Percentiles rank a stretch among this genome's conserved stretches.
phyloP scores from a whole-genome alignment of 2,329 filamentous ascomycete species.

The Sclerotiophoma versabilis region DNA sequence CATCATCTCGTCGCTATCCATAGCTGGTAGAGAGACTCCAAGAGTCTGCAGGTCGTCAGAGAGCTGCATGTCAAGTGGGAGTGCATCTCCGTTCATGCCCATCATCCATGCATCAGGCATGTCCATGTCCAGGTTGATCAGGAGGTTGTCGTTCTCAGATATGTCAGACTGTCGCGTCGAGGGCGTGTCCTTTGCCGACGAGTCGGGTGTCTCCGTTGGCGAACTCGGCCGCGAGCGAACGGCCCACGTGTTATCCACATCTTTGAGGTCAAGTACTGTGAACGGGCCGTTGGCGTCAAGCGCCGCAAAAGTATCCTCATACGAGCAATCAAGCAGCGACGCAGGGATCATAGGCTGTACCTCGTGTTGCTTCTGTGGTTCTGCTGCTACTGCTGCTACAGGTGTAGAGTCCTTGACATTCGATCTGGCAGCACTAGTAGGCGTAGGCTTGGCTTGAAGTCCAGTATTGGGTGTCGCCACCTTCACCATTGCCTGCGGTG shows the following conservation, averaged over 20 bases:
- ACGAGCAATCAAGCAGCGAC: slow-evolving; percentile 42
- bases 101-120: slow-evolving; percentile 44
- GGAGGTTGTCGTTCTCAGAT: slow-evolving; percentile 51
- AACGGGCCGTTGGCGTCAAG: slow-evolving; percentile 43
- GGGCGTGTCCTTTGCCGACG: slow-evolving; percentile 47
- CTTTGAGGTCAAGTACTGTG: slow-evolving; percentile 44
- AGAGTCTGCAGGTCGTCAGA: slow-evolving; percentile 42
- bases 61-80: slow-evolving; percentile 42
- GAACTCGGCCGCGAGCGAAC: slow-evolving; percentile 43
- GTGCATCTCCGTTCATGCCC: slow-evolving; percentile 32
- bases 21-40: slow-evolving; percentile 41
- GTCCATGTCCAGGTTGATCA: slow-evolving; percentile 49
- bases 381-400: slow-evolving; percentile 22
- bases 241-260: slow-evolving; percentile 45
- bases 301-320: slow-evolving; percentile 43
- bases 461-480: slow-evolving; percentile 44
- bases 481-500: slow-evolving; percentile 45
- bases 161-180: slow-evolving; percentile 53
- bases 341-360: slow-evolving; percentile 35
- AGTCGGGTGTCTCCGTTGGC: slow-evolving; percentile 44
- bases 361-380: slow-evolving; percentile 32
- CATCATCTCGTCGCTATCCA: slow-evolving; percentile 47
- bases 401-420: slow-evolving; percentile 36
- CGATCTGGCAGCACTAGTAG: slow-evolving; percentile 34
- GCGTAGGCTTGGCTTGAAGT: slow-evolving; percentile 43